These are phyloP conservation scores for Populus nigra DNA, from an alignment of 345 rosid species.

Conservation along the genomic window DNA sequence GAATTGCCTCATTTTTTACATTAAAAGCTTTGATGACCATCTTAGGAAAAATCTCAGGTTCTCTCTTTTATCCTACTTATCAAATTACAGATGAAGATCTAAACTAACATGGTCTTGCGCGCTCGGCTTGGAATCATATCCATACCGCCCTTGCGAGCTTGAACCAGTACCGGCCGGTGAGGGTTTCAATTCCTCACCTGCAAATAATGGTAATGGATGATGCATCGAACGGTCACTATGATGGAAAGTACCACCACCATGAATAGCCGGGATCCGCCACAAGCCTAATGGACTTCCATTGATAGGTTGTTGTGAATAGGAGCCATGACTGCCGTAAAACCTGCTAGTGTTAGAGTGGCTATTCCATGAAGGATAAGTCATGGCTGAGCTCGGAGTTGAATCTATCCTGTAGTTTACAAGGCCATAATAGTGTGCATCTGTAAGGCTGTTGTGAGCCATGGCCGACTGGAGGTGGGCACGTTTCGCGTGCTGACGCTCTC, in stretches of 20 bases:
- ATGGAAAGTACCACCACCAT: slow-evolving; percentile 20
- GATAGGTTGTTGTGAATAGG: slow-evolving; percentile 51
- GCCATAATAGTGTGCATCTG: slow-evolving; percentile 54
- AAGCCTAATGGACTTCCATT: slow-evolving; percentile 73
- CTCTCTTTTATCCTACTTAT: not conserved
- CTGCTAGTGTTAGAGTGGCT: slow-evolving; percentile 27
- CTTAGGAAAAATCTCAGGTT: not conserved
- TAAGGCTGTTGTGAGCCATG: slow-evolving; percentile 52
- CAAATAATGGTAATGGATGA: slow-evolving; percentile 42
- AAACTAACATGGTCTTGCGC: slow-evolving; percentile 86
- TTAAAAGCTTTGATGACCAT: not conserved
- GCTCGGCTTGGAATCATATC: slow-evolving; percentile 46
- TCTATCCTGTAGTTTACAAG: slow-evolving; percentile 51
- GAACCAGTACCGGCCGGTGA: slow-evolving; percentile 29
- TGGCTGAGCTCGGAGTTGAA: slow-evolving; percentile 30
- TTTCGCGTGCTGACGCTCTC: slow-evolving; percentile 94
- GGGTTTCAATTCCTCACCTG: slow-evolving; percentile 40
- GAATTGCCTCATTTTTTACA: slow-evolving; percentile 2
- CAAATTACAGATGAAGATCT: slow-evolving; percentile 83
- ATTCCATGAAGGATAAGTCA: slow-evolving; percentile 62
- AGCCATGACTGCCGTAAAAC: slow-evolving; percentile 47
- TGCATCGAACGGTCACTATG: slow-evolving; percentile 40
- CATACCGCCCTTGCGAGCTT: slow-evolving; percentile 41
- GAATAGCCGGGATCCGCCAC: slow-evolving; percentile 66
- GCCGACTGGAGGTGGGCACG: slow-evolving; percentile 74